These are phyloP conservation scores for Kwoniella pini DNA, from an alignment of 768 basidiomycete genomes.

Conservation along the genomic window DNA sequence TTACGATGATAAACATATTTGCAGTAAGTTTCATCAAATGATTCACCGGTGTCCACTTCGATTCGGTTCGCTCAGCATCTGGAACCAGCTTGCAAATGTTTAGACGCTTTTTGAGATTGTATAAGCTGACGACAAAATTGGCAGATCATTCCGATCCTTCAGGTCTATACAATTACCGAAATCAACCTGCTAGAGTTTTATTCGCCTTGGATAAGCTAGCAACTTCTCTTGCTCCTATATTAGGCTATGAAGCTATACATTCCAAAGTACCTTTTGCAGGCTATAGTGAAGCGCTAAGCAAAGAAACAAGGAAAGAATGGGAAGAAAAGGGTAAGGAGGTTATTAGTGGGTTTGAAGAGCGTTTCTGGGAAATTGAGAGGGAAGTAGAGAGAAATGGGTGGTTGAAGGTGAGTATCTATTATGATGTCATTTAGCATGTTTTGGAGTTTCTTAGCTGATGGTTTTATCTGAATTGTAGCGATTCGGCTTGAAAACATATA, in stretches of 20 bases:
- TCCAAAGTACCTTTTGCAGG: conserved; percentile 55
- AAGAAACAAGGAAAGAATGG: conserved; percentile 61
- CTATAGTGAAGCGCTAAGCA: conserved; percentile 73
- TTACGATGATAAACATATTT: conserved; percentile 79
- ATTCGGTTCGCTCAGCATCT: no score
- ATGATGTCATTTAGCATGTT: background rate
- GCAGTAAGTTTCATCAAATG: conserved; percentile 61
- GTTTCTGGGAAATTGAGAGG: conserved; percentile 64
- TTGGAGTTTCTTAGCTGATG: conserved; percentile 1
- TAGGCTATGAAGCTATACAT: conserved; percentile 75
- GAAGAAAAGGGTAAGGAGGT: conserved; percentile 66
- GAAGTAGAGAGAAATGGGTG: conserved; percentile 53
- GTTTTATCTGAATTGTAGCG: conserved; percentile 59
- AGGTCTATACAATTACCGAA: conserved; percentile 43
- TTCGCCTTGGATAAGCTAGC: conserved; percentile 72
- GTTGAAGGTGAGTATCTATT: conserved; percentile 62
- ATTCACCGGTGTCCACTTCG: no score
- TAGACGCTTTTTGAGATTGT: no score
- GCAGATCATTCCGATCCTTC: conserved; percentile 47
- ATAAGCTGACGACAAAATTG: background rate
- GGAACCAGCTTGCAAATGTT: no score
- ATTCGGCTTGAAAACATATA: conserved; percentile 68
- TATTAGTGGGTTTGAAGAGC: conserved; percentile 63
- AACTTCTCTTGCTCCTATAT: conserved; percentile 71
- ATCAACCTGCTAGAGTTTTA: conserved; percentile 58